A percentile compares a stretch with the other conserved stretches of the same genome.
Evolutionary conservation across 176 grass and related monocot species (phyloP).

Genomic region (Eragrostis curvula): DNA sequence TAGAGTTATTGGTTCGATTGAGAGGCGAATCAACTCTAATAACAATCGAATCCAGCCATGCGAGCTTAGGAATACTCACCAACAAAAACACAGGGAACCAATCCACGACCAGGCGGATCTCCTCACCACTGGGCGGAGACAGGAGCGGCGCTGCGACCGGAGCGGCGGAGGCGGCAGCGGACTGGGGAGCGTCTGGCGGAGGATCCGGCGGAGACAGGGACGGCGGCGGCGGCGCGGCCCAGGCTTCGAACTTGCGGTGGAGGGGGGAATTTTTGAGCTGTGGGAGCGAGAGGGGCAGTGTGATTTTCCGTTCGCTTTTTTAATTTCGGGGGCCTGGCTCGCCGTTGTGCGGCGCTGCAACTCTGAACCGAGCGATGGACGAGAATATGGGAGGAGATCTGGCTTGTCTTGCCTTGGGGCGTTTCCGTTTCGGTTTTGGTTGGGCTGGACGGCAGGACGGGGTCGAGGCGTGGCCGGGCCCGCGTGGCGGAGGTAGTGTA

Average conservation of each 20-base stretch:
- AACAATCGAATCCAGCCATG: background rate
- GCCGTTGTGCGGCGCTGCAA: slow-evolving; percentile 10
- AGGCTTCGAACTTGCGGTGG: background rate
- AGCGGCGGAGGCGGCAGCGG: background rate
- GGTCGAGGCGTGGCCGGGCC: background rate
- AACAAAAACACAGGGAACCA: background rate
- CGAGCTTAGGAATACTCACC: slow-evolving; percentile 22
- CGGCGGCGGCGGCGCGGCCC: background rate
- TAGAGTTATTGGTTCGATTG: background rate
- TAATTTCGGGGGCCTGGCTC: background rate
- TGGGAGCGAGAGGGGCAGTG: background rate
- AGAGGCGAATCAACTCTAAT: background rate
- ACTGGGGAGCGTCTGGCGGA: background rate
- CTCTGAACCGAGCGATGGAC: background rate
- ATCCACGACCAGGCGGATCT: background rate
- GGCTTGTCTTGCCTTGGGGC: background rate
- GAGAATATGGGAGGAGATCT: background rate
- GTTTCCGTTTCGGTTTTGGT: background rate
- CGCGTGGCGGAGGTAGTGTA: background rate
- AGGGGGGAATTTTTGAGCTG: slow-evolving; percentile 30
- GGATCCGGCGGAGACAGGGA: background rate
- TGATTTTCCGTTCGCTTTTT: background rate
- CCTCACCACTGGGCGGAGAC: background rate
- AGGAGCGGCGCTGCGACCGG: background rate
- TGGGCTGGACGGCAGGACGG: background rate